Evolutionary conservation across 768 basidiomycete genomes (phyloP).

Genomic region (Suillus hirtellus): DNA sequence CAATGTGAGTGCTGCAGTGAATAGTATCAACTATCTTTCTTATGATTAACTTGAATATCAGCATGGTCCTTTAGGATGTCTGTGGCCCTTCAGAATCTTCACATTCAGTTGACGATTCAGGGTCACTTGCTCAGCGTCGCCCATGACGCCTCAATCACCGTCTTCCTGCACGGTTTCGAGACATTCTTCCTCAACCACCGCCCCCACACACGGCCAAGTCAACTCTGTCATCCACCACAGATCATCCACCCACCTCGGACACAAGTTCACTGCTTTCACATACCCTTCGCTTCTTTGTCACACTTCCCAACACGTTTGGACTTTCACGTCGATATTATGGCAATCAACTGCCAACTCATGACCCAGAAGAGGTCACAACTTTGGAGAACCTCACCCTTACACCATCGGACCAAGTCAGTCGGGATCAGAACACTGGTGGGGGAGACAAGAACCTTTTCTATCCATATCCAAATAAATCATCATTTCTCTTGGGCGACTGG

Average conservation of each 20-base stretch:
- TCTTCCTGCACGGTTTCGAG: background rate
- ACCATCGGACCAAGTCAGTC: background rate
- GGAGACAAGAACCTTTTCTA: background rate
- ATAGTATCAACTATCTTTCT: background rate
- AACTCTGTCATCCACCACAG: background rate
- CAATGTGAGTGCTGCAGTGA: background rate
- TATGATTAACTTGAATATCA: background rate
- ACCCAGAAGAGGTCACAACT: constrained; percentile 9
- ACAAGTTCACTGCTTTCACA: background rate
- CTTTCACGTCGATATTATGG: constrained; percentile 2
- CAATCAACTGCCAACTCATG: background rate
- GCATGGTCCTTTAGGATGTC: background rate
- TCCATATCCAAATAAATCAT: constrained; percentile 19
- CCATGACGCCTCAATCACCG: background rate
- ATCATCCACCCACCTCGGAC: background rate
- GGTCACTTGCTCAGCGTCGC: constrained; percentile 3
- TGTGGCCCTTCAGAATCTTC: background rate
- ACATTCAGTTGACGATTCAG: background rate
- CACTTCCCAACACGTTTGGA: constrained; percentile 8
- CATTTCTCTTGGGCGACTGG: constrained; percentile 21
- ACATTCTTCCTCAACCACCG: constrained; percentile 9
- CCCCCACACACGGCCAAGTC: background rate
- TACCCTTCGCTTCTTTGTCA: background rate
- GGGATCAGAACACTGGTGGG: background rate
- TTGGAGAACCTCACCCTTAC: background rate